A percentile compares a stretch with the other conserved stretches of the same genome.
Evolutionary conservation across 306 rosid genomes (phyloP).

Genomic region (Trichosanthes truncata): DNA sequence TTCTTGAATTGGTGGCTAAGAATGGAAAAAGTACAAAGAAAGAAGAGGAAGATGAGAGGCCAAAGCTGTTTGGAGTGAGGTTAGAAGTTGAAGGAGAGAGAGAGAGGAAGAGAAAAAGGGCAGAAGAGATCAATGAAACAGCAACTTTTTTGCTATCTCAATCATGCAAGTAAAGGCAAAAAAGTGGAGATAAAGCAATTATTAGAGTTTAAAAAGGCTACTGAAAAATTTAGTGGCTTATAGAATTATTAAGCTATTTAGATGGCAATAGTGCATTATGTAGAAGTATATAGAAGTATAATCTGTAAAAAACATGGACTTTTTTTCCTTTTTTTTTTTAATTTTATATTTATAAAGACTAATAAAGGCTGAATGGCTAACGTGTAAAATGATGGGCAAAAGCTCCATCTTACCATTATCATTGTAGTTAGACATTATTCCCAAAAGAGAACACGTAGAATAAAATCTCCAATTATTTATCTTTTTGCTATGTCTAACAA

Average conservation of each 20-base stretch:
- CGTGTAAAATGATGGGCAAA: not conserved
- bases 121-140: constrained; percentile 36
- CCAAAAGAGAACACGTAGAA: not conserved
- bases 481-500: not conserved
- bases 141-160: constrained; percentile 63
- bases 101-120: constrained; percentile 50
- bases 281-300: not conserved
- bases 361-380: not conserved
- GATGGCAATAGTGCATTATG: not conserved
- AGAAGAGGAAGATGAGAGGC: constrained; percentile 34
- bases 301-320: not conserved
- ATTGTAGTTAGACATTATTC: not conserved
- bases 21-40: constrained; percentile 11
- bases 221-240: not conserved
- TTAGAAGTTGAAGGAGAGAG: constrained; percentile 62
- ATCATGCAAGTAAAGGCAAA: constrained; percentile 45
- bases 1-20: constrained; percentile 57
- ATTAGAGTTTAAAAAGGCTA: not conserved
- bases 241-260: not conserved
- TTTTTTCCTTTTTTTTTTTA: not conserved
- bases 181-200: not conserved
- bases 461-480: too few species aligned
- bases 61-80: constrained; percentile 81
- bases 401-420: not conserved
- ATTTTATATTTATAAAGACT: not conserved